A percentile compares a stretch with the other conserved stretches of the same genome.
phyloP scores from a whole-genome alignment of 2,329 filamentous ascomycete genomes.

The Mollisia scopiformis region DNA sequence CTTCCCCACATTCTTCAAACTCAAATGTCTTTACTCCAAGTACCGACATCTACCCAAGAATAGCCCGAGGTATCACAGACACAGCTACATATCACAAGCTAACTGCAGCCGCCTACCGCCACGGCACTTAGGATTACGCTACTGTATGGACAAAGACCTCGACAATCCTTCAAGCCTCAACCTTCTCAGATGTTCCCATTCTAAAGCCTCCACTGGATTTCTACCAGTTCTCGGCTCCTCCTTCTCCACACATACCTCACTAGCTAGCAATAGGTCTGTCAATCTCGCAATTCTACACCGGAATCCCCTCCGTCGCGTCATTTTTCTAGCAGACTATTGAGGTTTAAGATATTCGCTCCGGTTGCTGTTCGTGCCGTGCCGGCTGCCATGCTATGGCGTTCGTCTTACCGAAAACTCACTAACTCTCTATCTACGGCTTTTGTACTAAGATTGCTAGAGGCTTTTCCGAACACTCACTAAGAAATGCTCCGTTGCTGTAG shows the following conservation, averaged over 20 bases:
- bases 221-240: background rate
- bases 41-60: background rate
- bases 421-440: background rate
- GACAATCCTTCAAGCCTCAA: background rate
- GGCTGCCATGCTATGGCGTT: background rate
- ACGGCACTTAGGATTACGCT: background rate
- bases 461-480: background rate
- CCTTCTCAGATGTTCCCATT: background rate
- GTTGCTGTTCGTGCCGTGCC: background rate
- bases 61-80: background rate
- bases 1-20: background rate
- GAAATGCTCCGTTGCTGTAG: background rate
- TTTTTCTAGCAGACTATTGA: background rate
- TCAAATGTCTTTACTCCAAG: background rate
- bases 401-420: background rate
- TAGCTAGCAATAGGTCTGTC: background rate
- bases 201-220: background rate
- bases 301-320: background rate
- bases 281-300: background rate
- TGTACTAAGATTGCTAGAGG: background rate
- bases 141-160: background rate
- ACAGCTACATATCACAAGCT: too few species aligned
- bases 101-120: background rate
- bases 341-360: background rate
- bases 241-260: background rate